Evolutionary conservation across 1,284 basidiomycete species (phyloP), one percentile per base, ranked within the genome.

Genomic region (Leccinum ponderosum): DNA sequence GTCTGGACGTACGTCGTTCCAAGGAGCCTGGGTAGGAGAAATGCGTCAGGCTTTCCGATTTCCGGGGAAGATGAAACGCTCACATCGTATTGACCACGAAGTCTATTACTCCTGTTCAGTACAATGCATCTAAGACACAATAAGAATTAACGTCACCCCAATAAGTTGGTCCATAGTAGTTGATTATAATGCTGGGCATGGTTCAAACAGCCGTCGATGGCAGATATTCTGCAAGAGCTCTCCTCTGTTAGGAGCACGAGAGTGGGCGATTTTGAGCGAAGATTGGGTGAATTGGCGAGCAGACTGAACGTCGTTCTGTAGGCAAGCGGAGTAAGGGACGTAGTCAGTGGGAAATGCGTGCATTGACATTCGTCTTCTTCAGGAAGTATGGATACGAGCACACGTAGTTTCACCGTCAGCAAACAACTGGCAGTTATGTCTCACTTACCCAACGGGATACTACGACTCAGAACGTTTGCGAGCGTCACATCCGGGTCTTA

Each of bases 1-100:
- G 56, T 55, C 52, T 64, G 56, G 8, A 65, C 27, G 25, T 60
- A 63, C 4, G 63, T 56, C n/a, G 22, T 50, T 12, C 63, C 63
- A 12, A 63, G 60, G n/a, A 63, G 42, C 60, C 56, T 66, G 25
- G 12, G 15, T n/a, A 44, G 15, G 44, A 52, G 15, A 33, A 33
- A 33, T 12, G 33, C 7, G 22, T 53, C 25, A 20, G 37, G 8
- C 11, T 11, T 17, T 9, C 14, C 9, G 29, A 17, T 20, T 53
- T 22, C 6, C 29, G 22, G 17, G 15, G 15, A 33, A 39, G 17
- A 33, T 20, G 27, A 20, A 3, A n/a, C 11, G 3, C 33, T 52
- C 20, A 58, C 53, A 44, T 56, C 8, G 63, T 65, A 22, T 50
- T 14, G 22, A 56, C 22, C 33, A 65, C 53, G n/a, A 33, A 65